These are phyloP conservation scores for Emmonsiellopsis sp. DNA, from an alignment of 2,329 filamentous ascomycete species.

Conservation along the genomic window DNA sequence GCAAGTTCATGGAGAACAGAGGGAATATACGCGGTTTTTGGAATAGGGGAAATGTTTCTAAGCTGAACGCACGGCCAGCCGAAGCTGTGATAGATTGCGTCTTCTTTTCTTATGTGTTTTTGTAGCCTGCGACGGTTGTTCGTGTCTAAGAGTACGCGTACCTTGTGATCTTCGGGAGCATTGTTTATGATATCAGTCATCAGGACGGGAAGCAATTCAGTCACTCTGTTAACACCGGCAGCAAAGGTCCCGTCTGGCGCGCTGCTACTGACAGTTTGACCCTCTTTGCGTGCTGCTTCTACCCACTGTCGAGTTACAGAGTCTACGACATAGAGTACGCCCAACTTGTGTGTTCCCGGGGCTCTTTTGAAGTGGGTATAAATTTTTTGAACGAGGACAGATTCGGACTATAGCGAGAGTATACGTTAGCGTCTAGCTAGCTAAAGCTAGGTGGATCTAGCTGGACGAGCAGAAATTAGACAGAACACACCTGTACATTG, in stretches of 20 bases:
- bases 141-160: slow-evolving; percentile 47
- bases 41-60: background rate
- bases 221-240: slow-evolving; percentile 92
- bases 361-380: slow-evolving; percentile 96
- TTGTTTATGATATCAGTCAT: slow-evolving; percentile 92
- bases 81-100: background rate
- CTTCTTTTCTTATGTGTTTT: background rate
- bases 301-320: slow-evolving; percentile 98
- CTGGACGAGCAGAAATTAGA: background rate
- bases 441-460: background rate
- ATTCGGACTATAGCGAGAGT: slow-evolving; percentile 63
- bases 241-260: slow-evolving; percentile 88
- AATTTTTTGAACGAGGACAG: slow-evolving; percentile 88
- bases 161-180: slow-evolving; percentile 91
- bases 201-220: slow-evolving; percentile 82
- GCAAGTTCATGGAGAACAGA: background rate
- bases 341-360: slow-evolving; percentile 90
- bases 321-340: slow-evolving; percentile 99
- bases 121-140: background rate
- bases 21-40: background rate
- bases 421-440: slow-evolving; percentile 18
- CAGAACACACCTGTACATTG: slow-evolving; percentile 72
- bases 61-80: background rate
- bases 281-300: slow-evolving; percentile 81
- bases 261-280: slow-evolving; percentile 69